These are phyloP conservation scores for Gymnopilus junonius DNA, from an alignment of 768 basidiomycete genomes.

Conservation along the genomic window DNA sequence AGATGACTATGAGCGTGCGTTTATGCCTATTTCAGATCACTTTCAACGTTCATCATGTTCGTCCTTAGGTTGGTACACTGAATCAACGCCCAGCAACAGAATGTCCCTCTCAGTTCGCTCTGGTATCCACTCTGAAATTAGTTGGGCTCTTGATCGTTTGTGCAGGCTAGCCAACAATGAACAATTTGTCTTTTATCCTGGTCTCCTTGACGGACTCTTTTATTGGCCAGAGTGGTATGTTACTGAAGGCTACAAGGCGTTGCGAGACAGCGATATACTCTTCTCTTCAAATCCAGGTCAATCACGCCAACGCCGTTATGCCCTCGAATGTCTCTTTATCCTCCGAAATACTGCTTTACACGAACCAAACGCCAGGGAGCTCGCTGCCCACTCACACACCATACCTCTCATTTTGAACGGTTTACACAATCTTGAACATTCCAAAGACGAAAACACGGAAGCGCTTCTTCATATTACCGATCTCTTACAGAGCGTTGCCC, in stretches of 20 bases:
- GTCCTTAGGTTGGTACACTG: constrained; percentile 82
- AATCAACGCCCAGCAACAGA: constrained; percentile 76
- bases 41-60: constrained; percentile 9
- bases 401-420: constrained; percentile 68
- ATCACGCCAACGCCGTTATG: constrained; percentile 66
- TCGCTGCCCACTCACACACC: constrained; percentile 63
- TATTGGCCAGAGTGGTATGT: constrained; percentile 91
- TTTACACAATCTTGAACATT: constrained; percentile 61
- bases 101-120: constrained; percentile 91
- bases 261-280: constrained; percentile 45
- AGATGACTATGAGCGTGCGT: constrained; percentile 80
- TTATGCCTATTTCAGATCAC: constrained; percentile 2
- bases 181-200: constrained; percentile 78
- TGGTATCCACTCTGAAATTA: constrained; percentile 79
- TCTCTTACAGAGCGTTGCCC: constrained; percentile 66
- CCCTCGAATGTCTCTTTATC: constrained; percentile 84
- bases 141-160: constrained; percentile 89
- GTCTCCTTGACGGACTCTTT: constrained; percentile 81
- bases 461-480: constrained; percentile 75
- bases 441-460: constrained; percentile 72
- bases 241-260: constrained; percentile 56
- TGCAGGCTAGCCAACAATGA: constrained; percentile 82
- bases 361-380: constrained; percentile 65
- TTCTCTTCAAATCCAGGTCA: constrained; percentile 60
- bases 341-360: constrained; percentile 85